Evolutionary conservation across 2,329 filamentous ascomycete species (phyloP), one percentile per base, ranked within the genome.

Genomic region (Fusarium hostae): DNA sequence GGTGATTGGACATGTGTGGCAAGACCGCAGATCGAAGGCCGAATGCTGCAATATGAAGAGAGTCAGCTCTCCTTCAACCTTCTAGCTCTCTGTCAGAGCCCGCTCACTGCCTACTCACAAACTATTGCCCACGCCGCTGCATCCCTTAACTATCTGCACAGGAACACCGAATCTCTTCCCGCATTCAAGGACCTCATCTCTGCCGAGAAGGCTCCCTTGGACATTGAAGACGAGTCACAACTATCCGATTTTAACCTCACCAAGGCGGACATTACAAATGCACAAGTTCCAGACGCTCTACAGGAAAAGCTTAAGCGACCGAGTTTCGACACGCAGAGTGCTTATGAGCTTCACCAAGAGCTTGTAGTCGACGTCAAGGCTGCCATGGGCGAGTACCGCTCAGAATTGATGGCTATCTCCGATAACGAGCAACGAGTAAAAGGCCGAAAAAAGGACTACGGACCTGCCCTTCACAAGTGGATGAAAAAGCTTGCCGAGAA

Each of bases 31-130:
- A 91, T 97, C 59, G 81, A 89, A 56, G 83, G 85, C 2, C 88
- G 92, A 47, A 95, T 97, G 87, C 81, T 85, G 12, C 86, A 89
- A 66, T 90, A 91, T 70, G 88, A 89, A 68, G 89, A 89, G 37
- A 88, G 86, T 15, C 86, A 89, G 57, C 86, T 93, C 34, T 87
- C 91, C n/a, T 97, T 94, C 81, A 94, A 89, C 70, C 88, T 97
- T 40, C 85, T 97, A 52, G 91, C 93, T 28, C 82, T 97, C 4
- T 92, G 91, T 69, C 87, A 88, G 63, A 92, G 91, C 63, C 90
- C 93, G 0, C 80, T 92, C 3, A 75, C 82, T 16, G 78, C 81
- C 6, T 82, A 90, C 15, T 84, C 77, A 63, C 87, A 65, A 79
- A 81, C 80, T 9, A 83, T 90, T 26, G 82, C 84, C 4, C 67